Evolutionary conservation across 139 green algal species (phyloP).

Genomic region (Diplosphaera chodatii): DNA sequence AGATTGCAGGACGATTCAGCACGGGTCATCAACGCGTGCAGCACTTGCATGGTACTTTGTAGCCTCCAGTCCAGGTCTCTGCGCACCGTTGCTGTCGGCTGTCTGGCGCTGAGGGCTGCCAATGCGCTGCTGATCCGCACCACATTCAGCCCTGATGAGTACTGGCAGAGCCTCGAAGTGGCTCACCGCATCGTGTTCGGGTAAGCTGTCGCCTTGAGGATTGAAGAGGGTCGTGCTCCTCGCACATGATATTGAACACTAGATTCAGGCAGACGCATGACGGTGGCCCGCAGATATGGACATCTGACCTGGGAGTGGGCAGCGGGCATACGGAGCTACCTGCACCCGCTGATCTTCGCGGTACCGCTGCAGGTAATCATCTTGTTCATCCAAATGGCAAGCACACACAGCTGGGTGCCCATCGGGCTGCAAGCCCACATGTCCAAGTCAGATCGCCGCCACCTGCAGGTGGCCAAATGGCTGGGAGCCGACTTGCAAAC

Average conservation of each 20-base stretch:
- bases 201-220: too few relatives aligned
- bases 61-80: too few relatives aligned
- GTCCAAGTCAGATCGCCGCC: background rate
- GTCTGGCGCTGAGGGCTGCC: slow-evolving; percentile 16
- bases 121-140: slow-evolving; percentile 39
- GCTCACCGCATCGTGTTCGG: slow-evolving; percentile 61
- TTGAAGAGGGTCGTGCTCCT: too few relatives aligned
- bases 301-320: slow-evolving; percentile 71
- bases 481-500: background rate
- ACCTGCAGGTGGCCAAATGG: background rate
- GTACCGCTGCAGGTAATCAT: slow-evolving; percentile 25
- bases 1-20: too few relatives aligned
- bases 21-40: too few relatives aligned
- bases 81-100: slow-evolving; percentile 12
- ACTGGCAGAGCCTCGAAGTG: slow-evolving; percentile 64
- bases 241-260: too few relatives aligned
- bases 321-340: slow-evolving; percentile 40
- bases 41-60: too few relatives aligned
- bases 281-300: slow-evolving; percentile 40
- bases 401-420: too few relatives aligned
- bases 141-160: slow-evolving; percentile 72
- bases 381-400: too few relatives aligned
- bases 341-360: slow-evolving; percentile 61
- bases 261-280: too few relatives aligned
- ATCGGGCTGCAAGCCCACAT: too few relatives aligned